Evolutionary conservation across 2,329 filamentous ascomycete species (phyloP).

Genomic region (Nemania sp.): DNA sequence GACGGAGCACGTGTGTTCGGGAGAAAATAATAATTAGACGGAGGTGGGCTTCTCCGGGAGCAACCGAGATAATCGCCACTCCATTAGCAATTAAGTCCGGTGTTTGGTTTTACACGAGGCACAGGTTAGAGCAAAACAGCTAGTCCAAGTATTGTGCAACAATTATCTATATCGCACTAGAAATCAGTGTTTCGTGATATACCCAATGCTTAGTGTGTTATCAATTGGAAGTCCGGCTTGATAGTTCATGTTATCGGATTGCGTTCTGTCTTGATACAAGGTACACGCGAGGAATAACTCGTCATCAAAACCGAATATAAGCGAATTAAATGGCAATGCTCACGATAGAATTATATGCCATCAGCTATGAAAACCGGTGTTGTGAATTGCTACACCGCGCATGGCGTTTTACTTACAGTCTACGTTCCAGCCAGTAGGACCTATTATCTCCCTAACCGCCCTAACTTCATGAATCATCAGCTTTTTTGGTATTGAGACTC

Average conservation of each 20-base stretch:
- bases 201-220: no score
- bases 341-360: neutral
- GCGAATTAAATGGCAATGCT: neutral
- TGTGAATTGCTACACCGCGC: neutral
- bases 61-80: neutral
- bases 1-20: neutral
- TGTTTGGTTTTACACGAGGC: no score
- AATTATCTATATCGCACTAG: neutral
- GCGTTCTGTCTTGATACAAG: neutral
- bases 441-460: no score
- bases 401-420: neutral
- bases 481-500: neutral
- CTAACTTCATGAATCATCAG: neutral
- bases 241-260: neutral
- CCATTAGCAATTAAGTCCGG: no score
- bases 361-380: neutral
- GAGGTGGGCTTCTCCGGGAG: conserved; percentile 5
- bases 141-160: neutral
- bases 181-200: neutral
- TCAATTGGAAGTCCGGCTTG: neutral
- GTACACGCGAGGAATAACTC: neutral
- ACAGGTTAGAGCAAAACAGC: neutral
- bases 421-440: neutral
- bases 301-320: neutral
- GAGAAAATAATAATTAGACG: neutral